A percentile compares a stretch with the other conserved stretches of the same genome.
Conservation (phyloP, 306 rosid species). For the Rosa chinensis region DNA sequence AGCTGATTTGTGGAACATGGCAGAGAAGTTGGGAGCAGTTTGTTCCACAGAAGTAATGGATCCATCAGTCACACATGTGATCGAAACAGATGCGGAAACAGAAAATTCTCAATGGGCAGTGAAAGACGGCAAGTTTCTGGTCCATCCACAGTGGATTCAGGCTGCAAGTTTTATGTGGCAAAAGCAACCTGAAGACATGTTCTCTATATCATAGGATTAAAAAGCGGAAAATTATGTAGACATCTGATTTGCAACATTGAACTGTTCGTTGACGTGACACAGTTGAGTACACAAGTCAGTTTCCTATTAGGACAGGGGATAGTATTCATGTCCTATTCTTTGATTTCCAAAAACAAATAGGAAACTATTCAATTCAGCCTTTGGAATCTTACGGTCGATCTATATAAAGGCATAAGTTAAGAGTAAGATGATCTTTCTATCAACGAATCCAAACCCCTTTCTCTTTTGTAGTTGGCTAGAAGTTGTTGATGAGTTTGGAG, state of each 20-base stretch:
- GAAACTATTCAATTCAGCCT: too few species aligned
- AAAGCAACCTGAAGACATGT: constrained; percentile 60
- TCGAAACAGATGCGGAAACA: constrained; percentile 63
- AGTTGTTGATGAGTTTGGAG: neutral
- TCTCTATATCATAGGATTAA: neutral
- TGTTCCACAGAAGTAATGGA: constrained; percentile 53
- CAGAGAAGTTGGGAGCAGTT: constrained; percentile 77
- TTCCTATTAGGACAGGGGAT: too few species aligned
- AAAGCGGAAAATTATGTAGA: neutral
- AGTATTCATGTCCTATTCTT: too few species aligned
- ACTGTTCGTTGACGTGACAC: neutral
- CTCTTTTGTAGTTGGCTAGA: neutral
- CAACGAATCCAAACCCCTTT: neutral
- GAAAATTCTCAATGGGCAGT: constrained; percentile 77
- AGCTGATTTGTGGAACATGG: constrained; percentile 61
- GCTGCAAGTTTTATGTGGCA: constrained; percentile 80
- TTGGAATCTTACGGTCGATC: too few species aligned
- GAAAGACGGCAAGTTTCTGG: constrained; percentile 64
- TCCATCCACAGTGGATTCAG: constrained; percentile 80
- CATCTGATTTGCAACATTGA: neutral
- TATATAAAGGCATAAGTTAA: too few species aligned
- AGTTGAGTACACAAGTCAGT: too few species aligned
- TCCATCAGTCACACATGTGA: constrained; percentile 67
- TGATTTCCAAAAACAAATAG: neutral
- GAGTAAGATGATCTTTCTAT: too few species aligned